A percentile compares a stretch with the other conserved stretches of the same genome.
Evolutionary conservation across 164 flowering plant genomes (phyloP).

Genomic region (Stephania cephalantha): DNA sequence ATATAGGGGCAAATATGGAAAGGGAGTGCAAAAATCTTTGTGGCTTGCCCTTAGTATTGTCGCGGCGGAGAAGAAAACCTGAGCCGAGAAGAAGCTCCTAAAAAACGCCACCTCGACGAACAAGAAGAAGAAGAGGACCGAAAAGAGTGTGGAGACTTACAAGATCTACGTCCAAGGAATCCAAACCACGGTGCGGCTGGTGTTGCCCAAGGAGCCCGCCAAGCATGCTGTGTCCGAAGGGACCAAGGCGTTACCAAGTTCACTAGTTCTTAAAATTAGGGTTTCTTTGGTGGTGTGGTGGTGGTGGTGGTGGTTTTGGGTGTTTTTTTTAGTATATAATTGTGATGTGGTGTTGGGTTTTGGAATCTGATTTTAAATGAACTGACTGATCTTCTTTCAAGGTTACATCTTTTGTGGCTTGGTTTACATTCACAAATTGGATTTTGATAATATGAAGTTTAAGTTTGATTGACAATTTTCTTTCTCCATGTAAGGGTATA

Average conservation of each 20-base stretch:
- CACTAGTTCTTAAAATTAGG: slow-evolving; percentile 8
- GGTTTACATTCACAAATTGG: too few species aligned
- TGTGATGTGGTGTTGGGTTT: too few species aligned
- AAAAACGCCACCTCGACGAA: slow-evolving; percentile 2
- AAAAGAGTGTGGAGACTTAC: slow-evolving; percentile 12
- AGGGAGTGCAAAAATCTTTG: too few species aligned
- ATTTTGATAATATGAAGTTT: too few species aligned
- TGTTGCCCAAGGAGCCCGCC: slow-evolving; percentile 13
- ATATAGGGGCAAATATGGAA: too few species aligned
- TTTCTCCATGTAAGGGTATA: too few species aligned
- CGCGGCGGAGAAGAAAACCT: slow-evolving; percentile 14
- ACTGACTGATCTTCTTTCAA: too few species aligned
- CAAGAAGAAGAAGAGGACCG: slow-evolving; percentile 15
- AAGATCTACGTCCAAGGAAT: slow-evolving; percentile 18
- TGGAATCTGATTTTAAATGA: too few species aligned
- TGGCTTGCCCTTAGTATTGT: too few species aligned
- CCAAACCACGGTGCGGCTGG: slow-evolving; percentile 13
- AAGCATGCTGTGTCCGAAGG: slow-evolving; percentile 17
- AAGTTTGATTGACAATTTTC: too few species aligned
- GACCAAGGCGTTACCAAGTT: slow-evolving; percentile 17
- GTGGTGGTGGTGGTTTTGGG: too few species aligned
- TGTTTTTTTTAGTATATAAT: not conserved
- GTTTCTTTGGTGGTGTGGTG: not conserved
- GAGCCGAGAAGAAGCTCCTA: slow-evolving; percentile 16
- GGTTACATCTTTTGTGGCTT: too few species aligned